A percentile compares a stretch with the other conserved stretches of the same genome.
Conservation (phyloP, 1,284 basidiomycete species). For the Omphalotus olearius region DNA sequence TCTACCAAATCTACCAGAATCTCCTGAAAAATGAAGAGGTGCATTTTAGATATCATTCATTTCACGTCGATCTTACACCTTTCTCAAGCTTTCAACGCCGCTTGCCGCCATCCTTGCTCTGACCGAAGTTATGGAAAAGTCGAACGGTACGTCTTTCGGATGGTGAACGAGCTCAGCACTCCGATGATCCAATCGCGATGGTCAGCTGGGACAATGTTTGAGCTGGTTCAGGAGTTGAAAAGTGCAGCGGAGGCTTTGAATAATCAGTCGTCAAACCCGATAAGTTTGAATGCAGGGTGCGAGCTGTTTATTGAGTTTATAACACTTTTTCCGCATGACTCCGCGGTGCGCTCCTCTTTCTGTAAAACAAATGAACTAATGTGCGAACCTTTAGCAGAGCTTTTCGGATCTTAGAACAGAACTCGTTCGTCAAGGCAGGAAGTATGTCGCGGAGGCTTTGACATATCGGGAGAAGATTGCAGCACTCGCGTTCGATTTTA, state of each 20-base stretch:
- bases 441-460: conserved; percentile 77
- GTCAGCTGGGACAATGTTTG: conserved; percentile 83
- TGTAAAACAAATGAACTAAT: conserved; percentile 8
- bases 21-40: conserved; percentile 60
- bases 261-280: conserved; percentile 67
- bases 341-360: conserved; percentile 48
- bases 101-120: conserved; percentile 84
- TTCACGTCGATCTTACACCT: conserved; percentile 3
- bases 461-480: conserved; percentile 90
- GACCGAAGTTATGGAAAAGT: conserved; percentile 71
- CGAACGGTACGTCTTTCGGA: conserved; percentile 49
- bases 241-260: conserved; percentile 69
- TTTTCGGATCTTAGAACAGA: conserved; percentile 81
- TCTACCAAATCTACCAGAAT: conserved; percentile 51
- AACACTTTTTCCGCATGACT: conserved; percentile 80
- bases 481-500: conserved; percentile 85
- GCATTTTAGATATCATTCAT: conserved; percentile 19
- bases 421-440: conserved; percentile 73
- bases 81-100: conserved; percentile 71
- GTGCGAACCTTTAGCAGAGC: conserved; percentile 37
- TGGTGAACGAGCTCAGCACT: neutral
- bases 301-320: conserved; percentile 89
- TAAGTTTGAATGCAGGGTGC: conserved; percentile 86
- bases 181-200: conserved; percentile 7
- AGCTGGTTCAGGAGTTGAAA: conserved; percentile 81